Evolutionary conservation across 208 protist species (phyloP).

Genomic region (Trypanosoma conorhini): DNA sequence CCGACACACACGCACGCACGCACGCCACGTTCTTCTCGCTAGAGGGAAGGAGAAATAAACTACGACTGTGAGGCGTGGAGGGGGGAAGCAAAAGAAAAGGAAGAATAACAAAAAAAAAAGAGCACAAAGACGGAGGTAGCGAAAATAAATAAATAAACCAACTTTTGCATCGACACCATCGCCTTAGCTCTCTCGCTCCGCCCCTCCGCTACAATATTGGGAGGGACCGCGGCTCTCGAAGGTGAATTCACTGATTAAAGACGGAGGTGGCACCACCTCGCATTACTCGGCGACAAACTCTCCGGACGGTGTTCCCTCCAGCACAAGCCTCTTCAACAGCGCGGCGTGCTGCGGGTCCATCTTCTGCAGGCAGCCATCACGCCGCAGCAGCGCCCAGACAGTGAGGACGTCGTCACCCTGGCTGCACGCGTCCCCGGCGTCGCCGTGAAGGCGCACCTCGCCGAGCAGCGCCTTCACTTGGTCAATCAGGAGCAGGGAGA

Average conservation of each 20-base stretch:
- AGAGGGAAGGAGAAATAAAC: not conserved
- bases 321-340: constrained; percentile 25
- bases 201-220: too few relatives aligned
- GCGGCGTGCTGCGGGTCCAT: constrained; percentile 32
- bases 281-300: not conserved
- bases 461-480: constrained; percentile 35
- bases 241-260: not conserved
- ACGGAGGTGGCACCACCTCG: not conserved
- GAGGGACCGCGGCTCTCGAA: not conserved
- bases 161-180: not conserved
- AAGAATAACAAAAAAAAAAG: constrained; percentile 15
- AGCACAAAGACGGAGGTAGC: not conserved
- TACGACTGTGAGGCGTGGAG: not conserved
- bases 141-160: not conserved
- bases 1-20: too few relatives aligned
- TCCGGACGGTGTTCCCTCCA: not conserved
- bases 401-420: constrained; percentile 20
- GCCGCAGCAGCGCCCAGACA: constrained; percentile 28
- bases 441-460: not conserved
- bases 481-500: constrained; percentile 58
- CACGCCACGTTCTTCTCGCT: not conserved
- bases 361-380: constrained; percentile 19
- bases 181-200: not conserved
- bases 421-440: not conserved
- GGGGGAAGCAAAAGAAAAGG: constrained; percentile 7